Base-by-base conservation (phyloP, 257 asterid genomes). In the Datura wrightii region DNA sequence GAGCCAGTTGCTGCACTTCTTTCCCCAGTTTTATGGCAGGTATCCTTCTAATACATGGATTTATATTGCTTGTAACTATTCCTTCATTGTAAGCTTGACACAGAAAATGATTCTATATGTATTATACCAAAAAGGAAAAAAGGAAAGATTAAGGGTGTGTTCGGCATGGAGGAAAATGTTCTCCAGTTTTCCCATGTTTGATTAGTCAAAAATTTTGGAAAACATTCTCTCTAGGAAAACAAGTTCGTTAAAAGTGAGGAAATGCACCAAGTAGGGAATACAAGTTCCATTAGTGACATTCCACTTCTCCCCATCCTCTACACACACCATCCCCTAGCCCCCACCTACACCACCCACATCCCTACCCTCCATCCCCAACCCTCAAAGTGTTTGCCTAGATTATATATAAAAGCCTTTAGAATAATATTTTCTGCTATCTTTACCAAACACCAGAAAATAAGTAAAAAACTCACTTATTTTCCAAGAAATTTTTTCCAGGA, bases 21-120 rank as follows among this genome's bases (percentile, higher is more conserved):
- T 60, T 96, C 99, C 84, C 99, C 99, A 13, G 78, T 96, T 85
- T 78, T 96, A 87, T 94, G 99, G 99, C 94, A 92, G 98, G 98
- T 92, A 88, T 66, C 60, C 44, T 76, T 76, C 62, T 50, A 24
- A 11, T 31, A 76, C 62, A 24, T 7, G 8, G 82, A 50, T 76
- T 76, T 76, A 50, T 50, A 50, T 3, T 76, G 8, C 82, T 76
- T 31, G 14, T 31, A 16, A 24, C 81, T 50, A 39, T 48, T 24
- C 60, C 59, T 74, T 74, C 6, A 24, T 24, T 74, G 59, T 72
- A 72, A 48, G 44, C 19, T 24, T 74, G 80, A 74, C 42, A 74
- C 2, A 6, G 19, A 79, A 84, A 10, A 66, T 52, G 4, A 50
- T 74, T 44, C 70, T 34, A 3, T 36, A 10, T 82, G 83, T 62